Evolutionary conservation across 2,329 filamentous ascomycete species (phyloP).

Genomic region (Aspergillus texensis): DNA sequence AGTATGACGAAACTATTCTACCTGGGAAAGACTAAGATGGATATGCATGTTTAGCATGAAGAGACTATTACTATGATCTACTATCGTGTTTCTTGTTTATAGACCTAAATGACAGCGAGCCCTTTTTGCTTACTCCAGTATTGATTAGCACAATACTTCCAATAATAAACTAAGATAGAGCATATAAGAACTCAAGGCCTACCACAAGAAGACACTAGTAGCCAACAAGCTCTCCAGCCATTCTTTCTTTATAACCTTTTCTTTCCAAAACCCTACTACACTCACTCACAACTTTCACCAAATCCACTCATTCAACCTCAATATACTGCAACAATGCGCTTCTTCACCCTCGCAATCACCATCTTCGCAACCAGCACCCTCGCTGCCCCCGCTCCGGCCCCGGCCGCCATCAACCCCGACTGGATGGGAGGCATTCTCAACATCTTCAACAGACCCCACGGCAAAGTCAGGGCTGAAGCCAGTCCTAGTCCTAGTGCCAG

Average conservation of each 20-base stretch:
- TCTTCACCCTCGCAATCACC: neutral
- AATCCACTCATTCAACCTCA: neutral
- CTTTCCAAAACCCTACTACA: neutral
- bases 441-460: neutral
- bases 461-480: neutral
- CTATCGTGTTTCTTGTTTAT: neutral
- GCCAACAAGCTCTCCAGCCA: neutral
- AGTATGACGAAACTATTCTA: neutral
- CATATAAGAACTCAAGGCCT: neutral
- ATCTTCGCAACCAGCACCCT: neutral
- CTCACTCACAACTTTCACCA: neutral
- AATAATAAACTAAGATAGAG: neutral
- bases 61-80: neutral
- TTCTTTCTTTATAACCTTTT: neutral
- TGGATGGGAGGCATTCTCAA: neutral
- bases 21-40: neutral
- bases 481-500: neutral
- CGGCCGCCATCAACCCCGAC: neutral
- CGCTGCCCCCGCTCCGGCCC: neutral
- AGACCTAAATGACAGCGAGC: neutral
- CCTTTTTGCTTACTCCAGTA: neutral
- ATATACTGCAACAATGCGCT: neutral
- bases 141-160: neutral
- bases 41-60: neutral
- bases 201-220: neutral